Evolutionary conservation across 2,329 filamentous ascomycete species (phyloP), one percentile per base, ranked within the genome.

Genomic region (Fusarium sp.): DNA sequence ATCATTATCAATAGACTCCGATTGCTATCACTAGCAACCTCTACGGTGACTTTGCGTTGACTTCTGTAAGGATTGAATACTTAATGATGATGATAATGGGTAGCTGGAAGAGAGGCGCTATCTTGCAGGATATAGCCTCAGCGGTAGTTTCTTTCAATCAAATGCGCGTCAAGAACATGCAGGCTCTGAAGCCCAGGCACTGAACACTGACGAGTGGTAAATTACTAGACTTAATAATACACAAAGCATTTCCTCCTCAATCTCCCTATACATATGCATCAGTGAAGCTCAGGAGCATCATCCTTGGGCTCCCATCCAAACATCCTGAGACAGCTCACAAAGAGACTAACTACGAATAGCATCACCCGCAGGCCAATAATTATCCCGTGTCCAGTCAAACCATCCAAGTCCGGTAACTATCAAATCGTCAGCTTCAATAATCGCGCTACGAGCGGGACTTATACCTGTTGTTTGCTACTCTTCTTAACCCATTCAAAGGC

Each of bases 21-120:
- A 1, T 3, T 2, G 8, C 4, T 4, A 37, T 37, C 3, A 19
- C 1, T 19, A 10, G 3, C 1, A 37, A 7, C 1, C 8, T 19
- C 2, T 37, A 19, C 18, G 2, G 35, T 10, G 35, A 6, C 4
- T 7, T 7, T 10, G 2, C 2, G 9, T 10, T 37, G 18, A 2
- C 16, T 10, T 10, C 9, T 37, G 9, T 5, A 19, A 37, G 10
- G 1, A 19, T 19, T 10, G 5, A 19, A 19, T 4, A 4, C 4
- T 37, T 19, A 3, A 19, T 18, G 9, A 15, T 11, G 6, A 15
- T 4, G 14, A 7, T 14, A 33, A 15, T 31, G 29, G 29, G 29
- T 11, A 11, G 10, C 10, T 31, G 11, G 4, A 31, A 31, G 29
- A 31, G 31, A 7, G 31, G 31, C 12, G 12, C 12, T 10, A 18